A percentile compares a stretch with the other conserved stretches of the same genome.
Conservation (phyloP, 129 eudicot species). For the Kitagawia praeruptora region DNA sequence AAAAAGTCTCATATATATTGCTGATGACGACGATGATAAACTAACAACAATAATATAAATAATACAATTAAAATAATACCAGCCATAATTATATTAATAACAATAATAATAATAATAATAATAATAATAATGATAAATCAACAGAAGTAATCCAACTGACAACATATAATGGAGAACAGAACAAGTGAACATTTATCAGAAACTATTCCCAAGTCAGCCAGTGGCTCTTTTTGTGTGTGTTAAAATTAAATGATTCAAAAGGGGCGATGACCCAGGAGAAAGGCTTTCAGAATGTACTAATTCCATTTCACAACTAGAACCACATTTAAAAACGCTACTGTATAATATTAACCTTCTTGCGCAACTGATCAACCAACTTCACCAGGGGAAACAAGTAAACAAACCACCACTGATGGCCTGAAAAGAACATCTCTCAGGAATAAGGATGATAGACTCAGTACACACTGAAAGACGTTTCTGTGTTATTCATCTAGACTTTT, state of each 20-base stretch:
- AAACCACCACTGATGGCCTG: neutral
- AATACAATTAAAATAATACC: too few species aligned
- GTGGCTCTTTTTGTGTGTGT: neutral
- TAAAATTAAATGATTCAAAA: neutral
- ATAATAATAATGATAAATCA: too few species aligned
- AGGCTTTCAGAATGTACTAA: neutral
- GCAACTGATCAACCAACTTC: neutral
- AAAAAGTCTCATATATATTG: too few species aligned
- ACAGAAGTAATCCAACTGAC: too few species aligned
- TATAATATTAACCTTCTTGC: neutral
- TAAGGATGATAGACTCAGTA: neutral
- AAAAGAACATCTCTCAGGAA: neutral
- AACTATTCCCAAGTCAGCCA: too few species aligned
- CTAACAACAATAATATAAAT: too few species aligned
- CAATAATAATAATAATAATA: too few species aligned
- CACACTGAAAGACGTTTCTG: neutral
- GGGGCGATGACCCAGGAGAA: neutral
- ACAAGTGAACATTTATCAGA: too few species aligned
- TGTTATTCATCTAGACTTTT: neutral
- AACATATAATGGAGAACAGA: too few species aligned
- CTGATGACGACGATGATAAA: too few species aligned
- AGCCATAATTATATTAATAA: too few species aligned
- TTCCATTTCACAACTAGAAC: neutral
- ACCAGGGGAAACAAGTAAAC: neutral
- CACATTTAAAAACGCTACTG: neutral